These are phyloP conservation scores for Solanum chmielewskii DNA, from an alignment of 257 asterid genomes.

Conservation along the genomic window DNA sequence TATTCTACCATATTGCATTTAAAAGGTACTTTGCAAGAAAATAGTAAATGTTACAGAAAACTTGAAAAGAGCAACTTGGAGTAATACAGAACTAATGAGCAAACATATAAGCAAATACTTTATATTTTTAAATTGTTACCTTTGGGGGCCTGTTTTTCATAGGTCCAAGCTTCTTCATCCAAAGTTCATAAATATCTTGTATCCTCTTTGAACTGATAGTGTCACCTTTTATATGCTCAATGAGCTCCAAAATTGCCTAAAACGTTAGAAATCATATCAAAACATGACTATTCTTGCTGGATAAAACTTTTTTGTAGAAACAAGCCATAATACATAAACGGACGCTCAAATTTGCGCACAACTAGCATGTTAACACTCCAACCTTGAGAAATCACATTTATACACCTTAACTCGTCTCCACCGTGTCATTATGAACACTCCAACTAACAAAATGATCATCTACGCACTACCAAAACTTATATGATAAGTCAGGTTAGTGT, in stretches of 20 bases:
- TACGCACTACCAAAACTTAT: background rate
- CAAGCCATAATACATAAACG: background rate
- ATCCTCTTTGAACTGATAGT: conserved; percentile 16
- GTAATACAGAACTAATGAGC: background rate
- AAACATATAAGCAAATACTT: background rate
- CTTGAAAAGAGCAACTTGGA: background rate
- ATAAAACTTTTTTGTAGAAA: background rate
- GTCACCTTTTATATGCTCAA: conserved; percentile 34
- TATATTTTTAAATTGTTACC: conserved; percentile 19
- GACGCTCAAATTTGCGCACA: background rate
- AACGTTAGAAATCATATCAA: background rate
- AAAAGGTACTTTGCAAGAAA: background rate
- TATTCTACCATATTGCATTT: background rate
- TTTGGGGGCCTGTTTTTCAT: conserved; percentile 21
- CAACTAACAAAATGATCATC: background rate
- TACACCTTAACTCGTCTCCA: background rate
- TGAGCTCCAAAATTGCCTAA: conserved; percentile 70
- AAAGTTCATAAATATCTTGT: conserved; percentile 42
- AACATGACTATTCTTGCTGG: background rate
- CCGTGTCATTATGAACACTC: background rate
- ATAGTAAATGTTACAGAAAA: background rate
- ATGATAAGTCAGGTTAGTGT: background rate
- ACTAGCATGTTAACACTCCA: background rate
- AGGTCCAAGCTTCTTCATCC: conserved; percentile 57
- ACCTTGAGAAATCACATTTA: background rate